These are phyloP conservation scores for Calonectria hongkongensis DNA, from an alignment of 2,329 filamentous ascomycete species.

Conservation along the genomic window DNA sequence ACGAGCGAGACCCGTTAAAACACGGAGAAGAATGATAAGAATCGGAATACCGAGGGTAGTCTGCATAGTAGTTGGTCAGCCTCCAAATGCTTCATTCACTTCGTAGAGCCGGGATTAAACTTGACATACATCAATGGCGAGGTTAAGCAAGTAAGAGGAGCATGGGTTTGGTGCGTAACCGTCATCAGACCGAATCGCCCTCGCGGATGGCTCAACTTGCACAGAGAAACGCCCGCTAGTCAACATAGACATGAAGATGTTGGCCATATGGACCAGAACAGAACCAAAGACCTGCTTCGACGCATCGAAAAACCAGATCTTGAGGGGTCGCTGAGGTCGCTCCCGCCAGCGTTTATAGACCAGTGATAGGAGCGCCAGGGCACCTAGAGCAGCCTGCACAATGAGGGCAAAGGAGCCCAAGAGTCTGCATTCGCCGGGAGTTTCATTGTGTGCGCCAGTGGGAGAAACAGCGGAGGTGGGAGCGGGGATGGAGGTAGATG, in stretches of 20 bases:
- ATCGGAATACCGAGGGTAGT: constrained; percentile 98
- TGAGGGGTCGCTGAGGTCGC: constrained; percentile 90
- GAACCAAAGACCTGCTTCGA: constrained; percentile 98
- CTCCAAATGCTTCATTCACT: constrained; percentile 21
- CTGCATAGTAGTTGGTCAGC: constrained; percentile 67
- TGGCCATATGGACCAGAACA: constrained; percentile 91
- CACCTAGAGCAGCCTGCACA: constrained; percentile 90
- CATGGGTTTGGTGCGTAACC: constrained; percentile 90
- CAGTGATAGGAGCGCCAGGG: constrained; percentile 87
- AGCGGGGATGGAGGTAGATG: constrained; percentile 56
- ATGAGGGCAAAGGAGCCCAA: constrained; percentile 93
- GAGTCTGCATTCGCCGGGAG: constrained; percentile 87
- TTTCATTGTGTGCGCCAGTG: constrained; percentile 60
- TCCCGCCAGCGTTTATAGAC: constrained; percentile 97
- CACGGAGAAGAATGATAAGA: constrained; percentile 88
- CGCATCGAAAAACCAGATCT: constrained; percentile 98
- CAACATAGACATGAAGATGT: constrained; percentile 97
- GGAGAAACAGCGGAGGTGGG: constrained; percentile 54
- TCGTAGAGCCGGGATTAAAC: not conserved
- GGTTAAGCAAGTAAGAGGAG: constrained; percentile 95
- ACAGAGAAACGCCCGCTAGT: constrained; percentile 89
- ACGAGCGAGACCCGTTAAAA: constrained; percentile 82
- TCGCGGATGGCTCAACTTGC: constrained; percentile 70
- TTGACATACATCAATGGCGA: constrained; percentile 92
- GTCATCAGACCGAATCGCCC: constrained; percentile 67